These are phyloP conservation scores for Mycena amicta DNA, from an alignment of 768 basidiomycete species.

Conservation along the genomic window DNA sequence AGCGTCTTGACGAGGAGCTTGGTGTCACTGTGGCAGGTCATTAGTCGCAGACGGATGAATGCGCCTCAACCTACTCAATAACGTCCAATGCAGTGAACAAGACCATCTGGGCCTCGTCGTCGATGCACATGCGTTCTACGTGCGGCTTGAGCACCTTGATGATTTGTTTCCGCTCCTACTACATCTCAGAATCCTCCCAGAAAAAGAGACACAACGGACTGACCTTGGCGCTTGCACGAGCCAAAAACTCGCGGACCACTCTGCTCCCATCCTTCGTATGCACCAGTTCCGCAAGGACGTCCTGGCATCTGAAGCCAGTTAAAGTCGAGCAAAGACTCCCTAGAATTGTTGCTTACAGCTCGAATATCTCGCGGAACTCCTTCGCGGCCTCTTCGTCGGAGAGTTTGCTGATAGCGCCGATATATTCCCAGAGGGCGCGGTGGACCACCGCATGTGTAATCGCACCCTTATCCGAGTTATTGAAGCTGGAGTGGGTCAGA, in stretches of 20 bases:
- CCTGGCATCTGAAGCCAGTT: constrained; percentile 72
- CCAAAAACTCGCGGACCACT: constrained; percentile 83
- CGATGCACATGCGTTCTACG: constrained; percentile 82
- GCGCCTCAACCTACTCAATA: constrained; percentile 67
- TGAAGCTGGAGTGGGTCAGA: constrained; percentile 57
- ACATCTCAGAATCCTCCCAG: neutral
- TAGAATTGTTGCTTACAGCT: constrained; percentile 72
- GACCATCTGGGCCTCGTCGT: constrained; percentile 89
- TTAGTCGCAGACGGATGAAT: neutral
- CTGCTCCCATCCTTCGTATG: constrained; percentile 93
- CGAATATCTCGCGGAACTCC: constrained; percentile 76
- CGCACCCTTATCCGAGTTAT: constrained; percentile 89
- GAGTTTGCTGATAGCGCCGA: constrained; percentile 59
- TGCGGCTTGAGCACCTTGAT: constrained; percentile 89
- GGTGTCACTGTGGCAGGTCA: constrained; percentile 67
- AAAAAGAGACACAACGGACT: constrained; percentile 1
- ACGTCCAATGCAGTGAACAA: constrained; percentile 89
- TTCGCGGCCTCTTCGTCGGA: constrained; percentile 75
- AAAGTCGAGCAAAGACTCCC: too few species aligned
- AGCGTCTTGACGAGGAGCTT: constrained; percentile 85
- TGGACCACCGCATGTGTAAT: constrained; percentile 88
- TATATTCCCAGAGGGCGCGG: constrained; percentile 84
- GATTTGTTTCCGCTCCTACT: constrained; percentile 87
- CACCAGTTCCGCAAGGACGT: constrained; percentile 87
- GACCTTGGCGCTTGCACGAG: constrained; percentile 81